Evolutionary conservation across 148 eudicot species (phyloP).

Genomic region (Dianthus caryophyllus): DNA sequence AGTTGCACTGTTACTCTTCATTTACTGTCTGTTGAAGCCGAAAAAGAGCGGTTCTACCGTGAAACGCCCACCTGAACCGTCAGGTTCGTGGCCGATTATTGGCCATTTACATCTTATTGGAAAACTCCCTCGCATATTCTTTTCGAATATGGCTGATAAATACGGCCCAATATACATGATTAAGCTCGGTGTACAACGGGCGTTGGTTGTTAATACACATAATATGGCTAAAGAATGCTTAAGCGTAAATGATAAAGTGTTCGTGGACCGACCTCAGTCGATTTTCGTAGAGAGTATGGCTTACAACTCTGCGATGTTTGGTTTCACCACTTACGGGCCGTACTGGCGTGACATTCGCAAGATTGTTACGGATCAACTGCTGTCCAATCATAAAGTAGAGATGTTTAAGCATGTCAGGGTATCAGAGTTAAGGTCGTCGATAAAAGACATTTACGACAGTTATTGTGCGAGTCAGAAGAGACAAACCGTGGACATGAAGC

Average conservation of each 20-base stretch:
- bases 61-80: slow-evolving; percentile 22
- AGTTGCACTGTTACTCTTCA: neutral
- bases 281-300: slow-evolving; percentile 23
- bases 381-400: slow-evolving; percentile 30
- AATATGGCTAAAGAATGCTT: slow-evolving; percentile 43
- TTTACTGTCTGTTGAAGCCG: neutral
- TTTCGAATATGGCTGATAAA: slow-evolving; percentile 17
- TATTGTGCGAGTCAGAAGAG: neutral
- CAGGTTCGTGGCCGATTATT: slow-evolving; percentile 36
- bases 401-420: slow-evolving; percentile 20
- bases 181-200: slow-evolving; percentile 12
- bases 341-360: slow-evolving; percentile 48
- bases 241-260: slow-evolving; percentile 32
- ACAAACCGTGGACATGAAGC: slow-evolving; percentile 32
- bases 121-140: slow-evolving; percentile 5
- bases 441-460: slow-evolving; percentile 6
- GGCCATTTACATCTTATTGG: slow-evolving; percentile 26
- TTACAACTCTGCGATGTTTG: slow-evolving; percentile 41
- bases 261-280: slow-evolving; percentile 30
- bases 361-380: slow-evolving; percentile 24
- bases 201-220: slow-evolving; percentile 32
- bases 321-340: slow-evolving; percentile 28
- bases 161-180: slow-evolving; percentile 27
- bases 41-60: neutral
- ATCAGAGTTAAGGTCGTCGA: slow-evolving; percentile 24